phyloP scores from a whole-genome alignment of 2,329 filamentous ascomycete genomes.

The Seiridium cupressi region DNA sequence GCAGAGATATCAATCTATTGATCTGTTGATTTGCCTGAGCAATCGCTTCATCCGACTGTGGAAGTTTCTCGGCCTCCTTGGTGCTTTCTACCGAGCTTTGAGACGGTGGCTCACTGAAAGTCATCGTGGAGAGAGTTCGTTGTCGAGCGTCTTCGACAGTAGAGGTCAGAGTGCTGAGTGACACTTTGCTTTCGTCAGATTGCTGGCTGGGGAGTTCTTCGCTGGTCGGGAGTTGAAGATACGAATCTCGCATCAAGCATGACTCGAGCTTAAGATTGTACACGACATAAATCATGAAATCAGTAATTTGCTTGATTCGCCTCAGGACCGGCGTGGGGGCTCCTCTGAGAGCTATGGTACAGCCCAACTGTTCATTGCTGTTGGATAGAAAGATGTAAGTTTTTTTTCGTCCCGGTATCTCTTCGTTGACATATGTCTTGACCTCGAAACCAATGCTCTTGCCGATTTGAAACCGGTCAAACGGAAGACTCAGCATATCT shows the following conservation, averaged over 20 bases:
- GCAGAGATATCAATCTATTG: slow-evolving; percentile 34
- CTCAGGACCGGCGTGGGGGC: slow-evolving; percentile 68
- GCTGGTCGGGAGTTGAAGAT: slow-evolving; percentile 74
- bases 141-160: slow-evolving; percentile 15
- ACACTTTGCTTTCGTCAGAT: slow-evolving; percentile 34
- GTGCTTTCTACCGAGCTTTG: slow-evolving; percentile 18
- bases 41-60: slow-evolving; percentile 13
- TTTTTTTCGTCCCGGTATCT: slow-evolving; percentile 74
- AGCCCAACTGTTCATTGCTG: slow-evolving; percentile 84
- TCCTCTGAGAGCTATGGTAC: slow-evolving; percentile 88
- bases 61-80: slow-evolving; percentile 13
- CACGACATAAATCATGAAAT: slow-evolving; percentile 99
- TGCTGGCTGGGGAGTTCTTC: slow-evolving; percentile 40
- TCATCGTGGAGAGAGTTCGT: slow-evolving; percentile 17
- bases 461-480: slow-evolving; percentile 69
- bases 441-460: slow-evolving; percentile 87
- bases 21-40: slow-evolving; percentile 15
- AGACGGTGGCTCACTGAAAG: slow-evolving; percentile 16
- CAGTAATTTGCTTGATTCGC: slow-evolving; percentile 87
- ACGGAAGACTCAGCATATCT: slow-evolving; percentile 79
- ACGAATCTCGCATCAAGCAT: slow-evolving; percentile 89
- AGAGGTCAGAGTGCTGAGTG: slow-evolving; percentile 24
- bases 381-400: slow-evolving; percentile 95
- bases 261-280: slow-evolving; percentile 97
- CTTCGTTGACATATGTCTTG: slow-evolving; percentile 86